Evolutionary conservation across 306 rosid species (phyloP).

Genomic region (Medicago arabica): DNA sequence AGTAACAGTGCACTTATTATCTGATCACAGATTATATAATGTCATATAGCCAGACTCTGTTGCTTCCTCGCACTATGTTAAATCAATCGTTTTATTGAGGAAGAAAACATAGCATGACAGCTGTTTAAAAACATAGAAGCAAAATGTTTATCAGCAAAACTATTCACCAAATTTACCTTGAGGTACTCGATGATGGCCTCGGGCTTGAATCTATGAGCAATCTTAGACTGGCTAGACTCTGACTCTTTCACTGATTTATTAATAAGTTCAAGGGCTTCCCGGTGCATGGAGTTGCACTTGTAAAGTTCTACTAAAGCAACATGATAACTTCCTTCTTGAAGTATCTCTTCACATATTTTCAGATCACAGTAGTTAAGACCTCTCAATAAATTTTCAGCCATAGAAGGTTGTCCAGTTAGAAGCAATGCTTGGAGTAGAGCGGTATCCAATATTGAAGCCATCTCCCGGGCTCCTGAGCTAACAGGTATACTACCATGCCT

Average conservation of each 20-base stretch:
- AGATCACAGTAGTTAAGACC: constrained; percentile 87
- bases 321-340: constrained; percentile 62
- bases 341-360: constrained; percentile 85
- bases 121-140: neutral
- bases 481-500: constrained; percentile 69
- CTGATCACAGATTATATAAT: constrained; percentile 25
- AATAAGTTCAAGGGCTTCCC: constrained; percentile 86
- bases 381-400: constrained; percentile 73
- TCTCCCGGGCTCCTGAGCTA: constrained; percentile 87
- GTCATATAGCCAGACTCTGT: constrained; percentile 19
- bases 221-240: constrained; percentile 63
- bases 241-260: constrained; percentile 73
- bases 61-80: constrained; percentile 33
- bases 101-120: constrained; percentile 14
- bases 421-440: constrained; percentile 91
- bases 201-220: constrained; percentile 71
- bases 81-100: constrained; percentile 24
- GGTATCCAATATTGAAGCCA: constrained; percentile 93
- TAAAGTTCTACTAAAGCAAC: constrained; percentile 87
- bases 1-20: constrained; percentile 22
- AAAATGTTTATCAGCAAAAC: constrained; percentile 23
- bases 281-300: constrained; percentile 92
- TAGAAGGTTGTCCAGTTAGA: constrained; percentile 82
- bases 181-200: constrained; percentile 92
- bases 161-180: constrained; percentile 62